phyloP scores from a whole-genome alignment of 2,329 filamentous ascomycete genomes.

The Chalaropsis ovoidea region DNA sequence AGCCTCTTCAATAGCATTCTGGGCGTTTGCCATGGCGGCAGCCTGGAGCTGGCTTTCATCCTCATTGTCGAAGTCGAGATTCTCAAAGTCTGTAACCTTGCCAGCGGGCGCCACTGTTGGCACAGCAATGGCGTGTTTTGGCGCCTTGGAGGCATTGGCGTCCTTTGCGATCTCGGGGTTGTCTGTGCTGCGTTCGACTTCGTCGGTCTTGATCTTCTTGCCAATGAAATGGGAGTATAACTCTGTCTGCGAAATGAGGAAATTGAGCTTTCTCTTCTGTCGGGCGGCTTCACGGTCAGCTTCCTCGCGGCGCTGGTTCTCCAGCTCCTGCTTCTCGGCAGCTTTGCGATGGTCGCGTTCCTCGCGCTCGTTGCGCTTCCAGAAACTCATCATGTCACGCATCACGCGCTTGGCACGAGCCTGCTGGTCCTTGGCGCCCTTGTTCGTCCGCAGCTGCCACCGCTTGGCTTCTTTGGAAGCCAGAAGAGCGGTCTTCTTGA shows the following conservation, averaged over 20 bases:
- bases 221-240: conserved; percentile 99
- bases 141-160: conserved; percentile 37
- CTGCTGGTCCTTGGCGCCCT: conserved; percentile 95
- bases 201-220: conserved; percentile 96
- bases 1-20: conserved; percentile 88
- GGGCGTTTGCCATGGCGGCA: conserved; percentile 89
- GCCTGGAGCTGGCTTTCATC: conserved; percentile 72
- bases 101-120: conserved; percentile 43
- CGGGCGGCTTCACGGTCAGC: conserved; percentile 94
- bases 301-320: conserved; percentile 92
- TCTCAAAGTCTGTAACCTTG: conserved; percentile 88
- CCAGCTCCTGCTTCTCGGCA: conserved; percentile 89
- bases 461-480: conserved; percentile 94
- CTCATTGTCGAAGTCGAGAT: conserved; percentile 89
- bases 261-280: conserved; percentile 98
- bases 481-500: conserved; percentile 93
- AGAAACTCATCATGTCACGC: conserved; percentile 99
- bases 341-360: conserved; percentile 89
- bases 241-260: conserved; percentile 97
- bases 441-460: conserved; percentile 96
- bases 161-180: conserved; percentile 59
- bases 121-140: conserved; percentile 43
- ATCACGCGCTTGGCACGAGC: conserved; percentile 94
- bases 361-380: conserved; percentile 97
- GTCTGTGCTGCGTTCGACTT: conserved; percentile 82